Conservation (phyloP, 1,284 basidiomycete genomes). For the Psilocybe mexicana region DNA sequence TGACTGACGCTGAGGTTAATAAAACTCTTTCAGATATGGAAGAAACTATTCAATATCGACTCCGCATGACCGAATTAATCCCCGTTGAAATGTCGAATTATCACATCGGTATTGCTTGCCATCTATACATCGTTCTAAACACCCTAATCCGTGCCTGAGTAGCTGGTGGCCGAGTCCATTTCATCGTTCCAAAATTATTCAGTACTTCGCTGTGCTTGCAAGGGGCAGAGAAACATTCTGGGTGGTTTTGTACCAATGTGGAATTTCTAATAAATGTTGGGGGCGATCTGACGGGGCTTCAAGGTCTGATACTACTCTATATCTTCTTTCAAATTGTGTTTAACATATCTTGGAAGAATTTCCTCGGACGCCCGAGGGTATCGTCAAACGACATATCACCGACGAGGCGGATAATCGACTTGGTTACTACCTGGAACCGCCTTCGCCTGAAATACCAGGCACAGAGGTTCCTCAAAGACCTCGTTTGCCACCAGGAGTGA, state of each 20-base stretch:
- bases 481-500: slow-evolving; percentile 56
- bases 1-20: slow-evolving; percentile 67
- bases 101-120: slow-evolving; percentile 53
- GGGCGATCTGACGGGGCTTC: slow-evolving; percentile 67
- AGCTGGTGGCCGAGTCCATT: slow-evolving; percentile 79
- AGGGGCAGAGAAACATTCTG: slow-evolving; percentile 64
- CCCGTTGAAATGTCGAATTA: slow-evolving; percentile 77
- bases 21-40: slow-evolving; percentile 74
- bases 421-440: slow-evolving; percentile 57
- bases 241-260: slow-evolving; percentile 82
- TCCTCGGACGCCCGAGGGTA: slow-evolving; percentile 60
- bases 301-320: slow-evolving; percentile 46
- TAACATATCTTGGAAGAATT: slow-evolving; percentile 50
- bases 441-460: slow-evolving; percentile 38
- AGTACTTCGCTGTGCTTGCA: slow-evolving; percentile 71
- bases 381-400: slow-evolving; percentile 68
- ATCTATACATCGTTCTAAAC: not conserved
- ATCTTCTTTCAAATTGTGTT: not conserved
- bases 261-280: slow-evolving; percentile 78
- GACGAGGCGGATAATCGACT: slow-evolving; percentile 71
- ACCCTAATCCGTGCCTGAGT: not conserved
- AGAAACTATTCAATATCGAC: slow-evolving; percentile 72
- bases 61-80: slow-evolving; percentile 72
- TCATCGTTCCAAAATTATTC: slow-evolving; percentile 75
- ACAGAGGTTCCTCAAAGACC: slow-evolving; percentile 51